Evolutionary conservation across 2,329 filamentous ascomycete genomes (phyloP), one percentile per base, ranked within the genome.

Genomic region (Chrysoporthe puriensis): DNA sequence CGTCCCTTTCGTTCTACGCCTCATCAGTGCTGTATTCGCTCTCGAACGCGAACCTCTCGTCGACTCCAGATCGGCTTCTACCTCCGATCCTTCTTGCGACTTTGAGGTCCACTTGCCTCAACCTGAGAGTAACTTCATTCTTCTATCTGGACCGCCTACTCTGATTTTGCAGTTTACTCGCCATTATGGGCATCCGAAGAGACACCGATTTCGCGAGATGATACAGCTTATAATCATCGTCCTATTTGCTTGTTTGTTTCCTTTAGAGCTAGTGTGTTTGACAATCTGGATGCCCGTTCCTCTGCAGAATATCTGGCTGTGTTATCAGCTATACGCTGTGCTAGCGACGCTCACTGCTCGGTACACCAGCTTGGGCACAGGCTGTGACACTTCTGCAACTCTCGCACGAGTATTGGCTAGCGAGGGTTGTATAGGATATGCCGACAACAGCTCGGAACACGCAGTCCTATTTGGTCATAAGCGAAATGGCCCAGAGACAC

Each of bases 131-230:
- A 69, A 70, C 57, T 72, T 73, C 65, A 43, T 62, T 2, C 59
- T 62, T 11, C 26, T 62, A 18, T 46, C 42, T 16, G 59, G 44
- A 21, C 42, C 59, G 9, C 42, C 59, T 4, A 48, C 43, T 11
- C 67, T 73, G 54, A 43, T 73, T 9, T 56, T 69, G 16, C 73
- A 73, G 64, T 74, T 73, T 58, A 70, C 71, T 59, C 62, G 69
- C 7, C 72, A 74, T 66, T 73, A 72, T 44, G 71, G 71, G 13
- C 71, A 73, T 56, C 72, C 71, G 14, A 54, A 70, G 44, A 70
- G 70, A 34, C 62, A 70, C 56, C 70, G 71, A 36, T 3, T 64
- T 7, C 68, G 70, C 7, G 71, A 73, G 54, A 50, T 70, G 26
- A 18, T 67, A 2, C 67, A 69, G 58, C 61, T 73, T 18, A 18